Evolutionary conservation across 1,139 yeast species (phyloP), one percentile per base, ranked within the genome.

Genomic region (Tardiomyces digboiensis): DNA sequence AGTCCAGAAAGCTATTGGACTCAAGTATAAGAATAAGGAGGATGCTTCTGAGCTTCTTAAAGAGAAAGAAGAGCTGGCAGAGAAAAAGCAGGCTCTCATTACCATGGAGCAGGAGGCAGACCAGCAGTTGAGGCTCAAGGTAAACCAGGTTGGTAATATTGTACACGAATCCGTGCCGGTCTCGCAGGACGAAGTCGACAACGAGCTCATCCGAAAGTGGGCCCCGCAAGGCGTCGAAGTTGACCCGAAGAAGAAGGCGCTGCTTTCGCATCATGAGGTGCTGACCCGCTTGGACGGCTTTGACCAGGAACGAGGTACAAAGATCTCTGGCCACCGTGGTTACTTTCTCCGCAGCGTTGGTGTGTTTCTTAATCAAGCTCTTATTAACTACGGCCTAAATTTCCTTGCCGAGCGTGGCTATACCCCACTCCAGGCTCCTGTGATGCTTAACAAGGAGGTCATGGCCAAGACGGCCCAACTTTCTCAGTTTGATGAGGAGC

Each of bases 381-480:
- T 91, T 68, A 91, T 91, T 67, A 91, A 89, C 77, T 89, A 88
- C 62, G 98, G 98, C 53, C 77, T 91, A 62, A 75, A 77, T 49
- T 89, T 88, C 70, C 76, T 91, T 65, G 77, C 87, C 54, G 73
- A 77, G 61, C 78, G 82, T 56, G 91, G 81, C 48, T 91, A 88
- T 74, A 75, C 75, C 47, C 95, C 97, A 50, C 75, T 91, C 67
- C 98, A 91, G 73, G 95, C 98, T 14, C 99, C 99, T 47, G 97
- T 91, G 42, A 89, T 91, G 98, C 88, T 93, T 97, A 93, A 93
- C 78, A 91, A 91, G 72, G 98, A 91, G 47, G 95, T 87, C 48
- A 91, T 91, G 99, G 97, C 98, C 55, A 89, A 87, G 71, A 91
- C 99, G 52, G 99, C 98, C 3, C 98, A 91, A 71, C 79, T 91